A percentile compares a stretch with the other conserved stretches of the same genome.
These are phyloP conservation scores for Penicillium paradoxum DNA, from an alignment of 495 filamentous ascomycete species.

Conservation along the genomic window DNA sequence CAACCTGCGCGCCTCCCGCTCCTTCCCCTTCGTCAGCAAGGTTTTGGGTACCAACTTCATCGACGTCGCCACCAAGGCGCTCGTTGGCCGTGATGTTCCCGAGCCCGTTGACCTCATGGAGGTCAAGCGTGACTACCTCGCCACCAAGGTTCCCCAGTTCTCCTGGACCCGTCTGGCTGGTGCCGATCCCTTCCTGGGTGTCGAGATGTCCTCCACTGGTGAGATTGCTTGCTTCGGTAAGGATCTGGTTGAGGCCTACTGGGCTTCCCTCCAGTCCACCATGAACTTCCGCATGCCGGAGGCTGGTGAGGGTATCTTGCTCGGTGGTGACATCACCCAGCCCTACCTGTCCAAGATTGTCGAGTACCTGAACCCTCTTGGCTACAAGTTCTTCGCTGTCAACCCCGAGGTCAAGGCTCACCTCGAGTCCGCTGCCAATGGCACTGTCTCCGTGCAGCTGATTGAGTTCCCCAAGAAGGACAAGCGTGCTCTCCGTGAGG, in stretches of 20 bases:
- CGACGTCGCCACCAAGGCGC: conserved; percentile 89
- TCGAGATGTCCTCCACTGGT: conserved; percentile 95
- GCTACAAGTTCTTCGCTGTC: conserved; percentile 90
- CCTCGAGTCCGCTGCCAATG: conserved; percentile 65
- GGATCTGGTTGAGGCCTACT: conserved; percentile 93
- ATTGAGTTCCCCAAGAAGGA: conserved; percentile 97
- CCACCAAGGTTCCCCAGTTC: conserved; percentile 98
- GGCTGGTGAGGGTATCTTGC: conserved; percentile 87
- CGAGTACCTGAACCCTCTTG: conserved; percentile 78
- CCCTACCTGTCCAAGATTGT: conserved; percentile 69
- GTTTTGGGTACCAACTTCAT: conserved; percentile 97
- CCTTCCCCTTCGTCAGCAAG: conserved; percentile 97
- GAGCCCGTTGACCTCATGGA: conserved; percentile 85
- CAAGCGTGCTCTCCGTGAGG: conserved; percentile 89
- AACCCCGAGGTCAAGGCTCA: conserved; percentile 73
- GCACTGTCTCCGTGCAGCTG: conserved; percentile 68
- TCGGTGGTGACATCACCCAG: conserved; percentile 74
- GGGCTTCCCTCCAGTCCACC: conserved; percentile 89
- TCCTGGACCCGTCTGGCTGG: conserved; percentile 98
- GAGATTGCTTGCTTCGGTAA: conserved; percentile 99
- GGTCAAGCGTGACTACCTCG: conserved; percentile 80
- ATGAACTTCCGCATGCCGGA: conserved; percentile 99
- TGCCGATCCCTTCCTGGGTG: conserved; percentile 94
- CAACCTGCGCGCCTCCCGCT: conserved; percentile 94
- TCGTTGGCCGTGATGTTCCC: conserved; percentile 81